A percentile compares a stretch with the other conserved stretches of the same genome.
Evolutionary conservation across 2,329 filamentous ascomycete species (phyloP).

Genomic region (Ascochyta fabae): DNA sequence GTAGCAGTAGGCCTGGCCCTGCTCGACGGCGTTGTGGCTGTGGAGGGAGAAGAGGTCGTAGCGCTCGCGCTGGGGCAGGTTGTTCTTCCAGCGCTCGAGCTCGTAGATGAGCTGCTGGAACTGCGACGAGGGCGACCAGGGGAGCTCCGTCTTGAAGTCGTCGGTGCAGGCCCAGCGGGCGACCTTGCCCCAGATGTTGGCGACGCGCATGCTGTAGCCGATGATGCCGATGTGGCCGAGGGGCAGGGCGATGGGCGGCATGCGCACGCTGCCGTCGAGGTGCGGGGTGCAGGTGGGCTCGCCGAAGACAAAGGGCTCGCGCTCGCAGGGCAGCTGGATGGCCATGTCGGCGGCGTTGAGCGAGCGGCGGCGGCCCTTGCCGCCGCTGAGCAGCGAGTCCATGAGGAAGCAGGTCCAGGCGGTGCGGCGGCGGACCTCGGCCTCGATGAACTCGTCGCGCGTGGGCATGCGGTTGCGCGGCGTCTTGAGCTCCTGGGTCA

Average conservation of each 20-base stretch:
- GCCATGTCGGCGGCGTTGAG: conserved; percentile 45
- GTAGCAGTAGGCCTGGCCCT: conserved; percentile 51
- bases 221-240: conserved; percentile 49
- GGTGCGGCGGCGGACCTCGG: conserved; percentile 49
- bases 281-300: conserved; percentile 46
- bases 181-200: conserved; percentile 52
- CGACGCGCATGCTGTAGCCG: conserved; percentile 48
- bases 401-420: conserved; percentile 54
- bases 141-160: conserved; percentile 45
- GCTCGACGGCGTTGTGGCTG: conserved; percentile 51
- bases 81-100: conserved; percentile 46
- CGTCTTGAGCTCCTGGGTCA: conserved; percentile 45
- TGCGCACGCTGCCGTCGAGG: conserved; percentile 40
- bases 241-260: conserved; percentile 36
- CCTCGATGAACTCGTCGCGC: conserved; percentile 50
- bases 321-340: conserved; percentile 50
- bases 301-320: conserved; percentile 49
- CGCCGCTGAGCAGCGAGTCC: conserved; percentile 51
- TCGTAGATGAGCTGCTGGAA: conserved; percentile 47
- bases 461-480: conserved; percentile 43
- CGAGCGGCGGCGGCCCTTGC: conserved; percentile 49
- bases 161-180: conserved; percentile 51
- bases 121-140: conserved; percentile 45
- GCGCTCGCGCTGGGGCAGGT: conserved; percentile 44
- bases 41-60: conserved; percentile 50